Conservation (phyloP, 352 stramenopile genomes). For the Globisporangium lucens region DNA sequence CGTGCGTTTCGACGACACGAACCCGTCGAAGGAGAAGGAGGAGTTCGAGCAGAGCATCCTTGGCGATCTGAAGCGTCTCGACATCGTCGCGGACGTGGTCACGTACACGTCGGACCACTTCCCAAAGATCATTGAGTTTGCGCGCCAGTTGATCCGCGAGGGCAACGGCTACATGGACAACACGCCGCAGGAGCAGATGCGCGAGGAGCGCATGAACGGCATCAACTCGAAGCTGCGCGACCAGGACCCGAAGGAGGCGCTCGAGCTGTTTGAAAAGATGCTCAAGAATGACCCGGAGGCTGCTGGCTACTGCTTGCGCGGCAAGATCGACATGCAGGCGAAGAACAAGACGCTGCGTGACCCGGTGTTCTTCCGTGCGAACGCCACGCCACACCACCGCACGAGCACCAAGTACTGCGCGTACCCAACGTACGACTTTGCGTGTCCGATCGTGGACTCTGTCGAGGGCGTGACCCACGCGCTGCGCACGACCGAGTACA, state of each 20-base stretch:
- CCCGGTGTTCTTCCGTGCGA: slow-evolving; percentile 86
- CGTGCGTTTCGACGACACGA: slow-evolving; percentile 99
- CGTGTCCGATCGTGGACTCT: slow-evolving; percentile 99
- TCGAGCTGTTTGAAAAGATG: slow-evolving; percentile 97
- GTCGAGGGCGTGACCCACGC: slow-evolving; percentile 99
- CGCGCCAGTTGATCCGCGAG: slow-evolving; percentile 93
- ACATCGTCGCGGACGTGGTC: slow-evolving; percentile 72
- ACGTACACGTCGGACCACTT: slow-evolving; percentile 99
- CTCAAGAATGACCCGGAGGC: slow-evolving; percentile 87
- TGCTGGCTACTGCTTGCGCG: slow-evolving; percentile 76
- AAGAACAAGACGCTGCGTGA: slow-evolving; percentile 90
- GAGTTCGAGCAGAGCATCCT: slow-evolving; percentile 98
- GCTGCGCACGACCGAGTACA: slow-evolving; percentile 99
- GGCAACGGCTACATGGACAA: slow-evolving; percentile 99
- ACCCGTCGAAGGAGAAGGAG: slow-evolving; percentile 99
- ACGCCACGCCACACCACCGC: slow-evolving; percentile 83
- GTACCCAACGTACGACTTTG: slow-evolving; percentile 99
- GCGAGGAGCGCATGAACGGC: slow-evolving; percentile 93
- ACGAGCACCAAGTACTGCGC: slow-evolving; percentile 97
- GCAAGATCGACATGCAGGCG: slow-evolving; percentile 95
- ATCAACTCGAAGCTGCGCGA: slow-evolving; percentile 91
- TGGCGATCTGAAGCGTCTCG: slow-evolving; percentile 83
- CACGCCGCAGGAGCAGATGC: slow-evolving; percentile 97
- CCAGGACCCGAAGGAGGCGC: slow-evolving; percentile 74
- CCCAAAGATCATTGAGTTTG: slow-evolving; percentile 92